Conservation (phyloP, 2,329 filamentous ascomycete genomes). For the Cercospora sp. region DNA sequence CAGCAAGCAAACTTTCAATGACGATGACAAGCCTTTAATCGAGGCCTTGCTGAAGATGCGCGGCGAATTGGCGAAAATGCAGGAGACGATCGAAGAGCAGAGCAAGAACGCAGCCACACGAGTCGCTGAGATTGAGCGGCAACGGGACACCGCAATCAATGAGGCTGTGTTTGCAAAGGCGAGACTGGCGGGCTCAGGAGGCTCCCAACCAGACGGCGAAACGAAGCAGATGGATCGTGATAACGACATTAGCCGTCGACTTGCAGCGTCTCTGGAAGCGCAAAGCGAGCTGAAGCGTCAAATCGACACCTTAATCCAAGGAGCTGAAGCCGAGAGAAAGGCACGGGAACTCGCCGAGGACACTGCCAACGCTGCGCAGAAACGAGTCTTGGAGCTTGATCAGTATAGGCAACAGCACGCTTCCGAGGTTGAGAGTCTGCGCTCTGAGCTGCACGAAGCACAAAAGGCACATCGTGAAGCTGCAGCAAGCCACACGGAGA, state of each 20-base stretch:
- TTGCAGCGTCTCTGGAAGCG: constrained; percentile 75
- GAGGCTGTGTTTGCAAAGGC: constrained; percentile 96
- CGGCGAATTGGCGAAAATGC: constrained; percentile 83
- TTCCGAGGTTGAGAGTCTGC: constrained; percentile 79
- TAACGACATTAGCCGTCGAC: constrained; percentile 74
- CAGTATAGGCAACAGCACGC: constrained; percentile 78
- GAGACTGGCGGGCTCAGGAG: constrained; percentile 76
- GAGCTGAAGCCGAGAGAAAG: constrained; percentile 77
- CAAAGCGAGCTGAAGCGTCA: constrained; percentile 81
- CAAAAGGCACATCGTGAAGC: constrained; percentile 80
- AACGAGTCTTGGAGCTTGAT: constrained; percentile 80
- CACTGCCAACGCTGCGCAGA: constrained; percentile 77
- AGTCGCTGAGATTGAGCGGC: constrained; percentile 90
- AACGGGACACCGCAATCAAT: constrained; percentile 88
- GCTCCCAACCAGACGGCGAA: constrained; percentile 55
- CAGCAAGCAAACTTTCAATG: constrained; percentile 75
- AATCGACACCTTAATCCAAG: constrained; percentile 66
- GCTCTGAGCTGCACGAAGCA: constrained; percentile 77
- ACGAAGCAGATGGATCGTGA: constrained; percentile 61
- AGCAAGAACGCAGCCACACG: constrained; percentile 80
- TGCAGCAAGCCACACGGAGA: constrained; percentile 73
- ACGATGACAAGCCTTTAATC: constrained; percentile 87
- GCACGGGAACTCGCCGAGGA: constrained; percentile 86
- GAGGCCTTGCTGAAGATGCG: constrained; percentile 93
- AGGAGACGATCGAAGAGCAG: constrained; percentile 85